Evolutionary conservation across 345 rosid genomes (phyloP).

Genomic region (Arabis alpina): DNA sequence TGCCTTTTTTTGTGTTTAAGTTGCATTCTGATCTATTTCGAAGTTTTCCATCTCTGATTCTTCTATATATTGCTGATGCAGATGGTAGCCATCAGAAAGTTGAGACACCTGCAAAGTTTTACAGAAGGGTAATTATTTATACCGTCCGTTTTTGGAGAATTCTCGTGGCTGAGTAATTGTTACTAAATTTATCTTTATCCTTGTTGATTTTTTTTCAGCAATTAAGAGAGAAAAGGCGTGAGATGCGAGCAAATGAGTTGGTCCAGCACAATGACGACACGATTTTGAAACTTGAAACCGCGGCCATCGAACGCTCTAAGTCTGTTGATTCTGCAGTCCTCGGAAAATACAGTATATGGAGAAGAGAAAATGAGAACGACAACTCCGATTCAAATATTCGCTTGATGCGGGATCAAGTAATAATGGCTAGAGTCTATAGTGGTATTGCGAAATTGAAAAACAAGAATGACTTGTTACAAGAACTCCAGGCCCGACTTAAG

Average conservation of each 20-base stretch:
- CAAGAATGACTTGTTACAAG: slow-evolving; percentile 68
- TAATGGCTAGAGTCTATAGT: slow-evolving; percentile 90
- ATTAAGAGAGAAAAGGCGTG: slow-evolving; percentile 82
- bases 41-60: slow-evolving; percentile 31
- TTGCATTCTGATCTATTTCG: slow-evolving; percentile 18
- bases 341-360: slow-evolving; percentile 96
- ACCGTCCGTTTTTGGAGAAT: neutral
- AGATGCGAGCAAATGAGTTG: slow-evolving; percentile 76
- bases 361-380: slow-evolving; percentile 88
- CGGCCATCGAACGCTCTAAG: slow-evolving; percentile 92
- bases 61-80: slow-evolving; percentile 40
- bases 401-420: slow-evolving; percentile 91
- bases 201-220: slow-evolving; percentile 57
- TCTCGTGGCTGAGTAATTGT: slow-evolving; percentile 1
- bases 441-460: slow-evolving; percentile 81
- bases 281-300: slow-evolving; percentile 80
- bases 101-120: slow-evolving; percentile 70
- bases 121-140: slow-evolving; percentile 68
- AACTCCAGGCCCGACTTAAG: slow-evolving; percentile 77
- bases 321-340: slow-evolving; percentile 94
- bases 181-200: slow-evolving; percentile 4
- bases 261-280: slow-evolving; percentile 73
- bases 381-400: slow-evolving; percentile 86
- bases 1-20: slow-evolving; percentile 7
- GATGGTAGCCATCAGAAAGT: slow-evolving; percentile 53